Percentiles rank a stretch among this genome's conserved stretches.
These are phyloP conservation scores for Niveomyces coronatus DNA, from an alignment of 2,329 filamentous ascomycete species.

Conservation along the genomic window DNA sequence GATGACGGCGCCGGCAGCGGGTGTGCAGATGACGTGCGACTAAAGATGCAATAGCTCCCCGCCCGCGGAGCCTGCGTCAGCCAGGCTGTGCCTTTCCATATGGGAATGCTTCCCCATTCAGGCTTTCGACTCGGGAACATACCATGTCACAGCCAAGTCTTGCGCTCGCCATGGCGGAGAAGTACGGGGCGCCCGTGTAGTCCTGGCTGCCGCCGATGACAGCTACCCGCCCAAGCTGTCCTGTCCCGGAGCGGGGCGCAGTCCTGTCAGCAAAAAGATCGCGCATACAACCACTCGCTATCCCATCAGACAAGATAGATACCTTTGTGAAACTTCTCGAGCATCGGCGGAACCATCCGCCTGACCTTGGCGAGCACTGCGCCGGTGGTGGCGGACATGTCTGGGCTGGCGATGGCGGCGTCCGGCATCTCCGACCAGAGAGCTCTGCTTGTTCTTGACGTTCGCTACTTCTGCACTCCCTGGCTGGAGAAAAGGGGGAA, in stretches of 20 bases:
- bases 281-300: neutral
- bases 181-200: constrained; percentile 95
- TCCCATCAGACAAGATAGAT: neutral
- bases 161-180: constrained; percentile 94
- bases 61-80: too few relatives aligned
- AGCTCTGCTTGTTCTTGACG: neutral
- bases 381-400: constrained; percentile 61
- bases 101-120: neutral
- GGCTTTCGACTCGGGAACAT: constrained; percentile 15
- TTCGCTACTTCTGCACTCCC: too few relatives aligned
- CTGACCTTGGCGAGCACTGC: constrained; percentile 70
- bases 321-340: constrained; percentile 96
- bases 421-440: constrained; percentile 3
- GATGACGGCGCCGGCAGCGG: constrained; percentile 75
- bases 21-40: constrained; percentile 95
- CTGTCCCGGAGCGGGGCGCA: constrained; percentile 36
- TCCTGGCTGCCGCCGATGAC: constrained; percentile 94
- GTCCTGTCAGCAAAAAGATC: neutral
- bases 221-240: constrained; percentile 81
- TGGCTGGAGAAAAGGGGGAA: too few relatives aligned
- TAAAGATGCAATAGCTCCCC: constrained; percentile 20
- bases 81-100: too few relatives aligned
- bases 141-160: constrained; percentile 86
- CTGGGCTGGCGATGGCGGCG: constrained; percentile 14
- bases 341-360: constrained; percentile 88